phyloP scores from a whole-genome alignment of 1,284 basidiomycete species.

The Mycosarcoma mackinlayi region DNA sequence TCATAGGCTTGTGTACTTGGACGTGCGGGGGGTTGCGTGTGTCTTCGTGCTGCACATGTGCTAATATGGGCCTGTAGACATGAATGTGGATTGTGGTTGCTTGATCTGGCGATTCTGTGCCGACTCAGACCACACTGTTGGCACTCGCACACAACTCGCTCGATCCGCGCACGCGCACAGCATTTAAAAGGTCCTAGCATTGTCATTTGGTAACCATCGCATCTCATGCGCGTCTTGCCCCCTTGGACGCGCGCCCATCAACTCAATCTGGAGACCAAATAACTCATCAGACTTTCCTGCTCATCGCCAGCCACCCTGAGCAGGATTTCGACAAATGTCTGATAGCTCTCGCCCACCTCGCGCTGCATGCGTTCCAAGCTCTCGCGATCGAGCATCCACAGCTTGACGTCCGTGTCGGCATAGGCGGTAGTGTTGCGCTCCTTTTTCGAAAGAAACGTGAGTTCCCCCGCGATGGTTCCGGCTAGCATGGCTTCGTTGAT shows the following conservation, averaged over 20 bases:
- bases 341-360: constrained; percentile 36
- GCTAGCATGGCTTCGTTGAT: constrained; percentile 67
- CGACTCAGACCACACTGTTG: too few species aligned
- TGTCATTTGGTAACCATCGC: too few species aligned
- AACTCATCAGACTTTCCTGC: constrained; percentile 64
- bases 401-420: constrained; percentile 59
- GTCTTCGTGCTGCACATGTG: too few species aligned
- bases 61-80: too few species aligned
- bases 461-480: constrained; percentile 66
- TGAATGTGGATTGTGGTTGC: background rate
- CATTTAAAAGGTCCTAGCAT: too few species aligned
- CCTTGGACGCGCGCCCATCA: constrained; percentile 8
- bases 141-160: too few species aligned
- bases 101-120: background rate
- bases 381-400: constrained; percentile 58
- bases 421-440: constrained; percentile 61
- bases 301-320: constrained; percentile 63
- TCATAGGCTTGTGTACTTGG: too few species aligned
- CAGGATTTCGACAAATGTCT: constrained; percentile 55
- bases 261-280: constrained; percentile 63
- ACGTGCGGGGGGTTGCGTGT: background rate
- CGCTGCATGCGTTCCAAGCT: constrained; percentile 39
- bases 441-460: constrained; percentile 59
- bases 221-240: too few species aligned
- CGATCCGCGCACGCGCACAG: too few species aligned